Conservation (phyloP, 2,329 filamentous ascomycete species). For the Diaporthe sp. region DNA sequence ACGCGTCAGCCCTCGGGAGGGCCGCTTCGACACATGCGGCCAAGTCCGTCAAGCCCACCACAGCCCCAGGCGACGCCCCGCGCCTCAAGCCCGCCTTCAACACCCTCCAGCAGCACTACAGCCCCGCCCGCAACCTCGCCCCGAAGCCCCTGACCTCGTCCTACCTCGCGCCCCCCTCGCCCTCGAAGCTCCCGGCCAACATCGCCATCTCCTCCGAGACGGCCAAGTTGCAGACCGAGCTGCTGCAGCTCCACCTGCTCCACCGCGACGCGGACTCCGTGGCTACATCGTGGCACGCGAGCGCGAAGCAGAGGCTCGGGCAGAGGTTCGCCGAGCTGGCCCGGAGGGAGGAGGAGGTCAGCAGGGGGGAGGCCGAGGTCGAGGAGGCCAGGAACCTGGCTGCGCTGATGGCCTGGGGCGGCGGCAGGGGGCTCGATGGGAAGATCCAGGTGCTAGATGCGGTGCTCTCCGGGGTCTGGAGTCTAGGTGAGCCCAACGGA, state of each 20-base stretch:
- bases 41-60: constrained; percentile 30
- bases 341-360: constrained; percentile 47
- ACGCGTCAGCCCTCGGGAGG: constrained; percentile 13
- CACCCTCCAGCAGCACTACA: constrained; percentile 75
- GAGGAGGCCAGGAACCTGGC: constrained; percentile 62
- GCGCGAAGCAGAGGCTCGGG: constrained; percentile 61
- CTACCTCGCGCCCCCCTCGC: constrained; percentile 68
- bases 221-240: constrained; percentile 69
- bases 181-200: constrained; percentile 70
- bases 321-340: constrained; percentile 55
- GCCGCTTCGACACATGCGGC: constrained; percentile 33
- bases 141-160: constrained; percentile 71
- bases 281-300: constrained; percentile 63
- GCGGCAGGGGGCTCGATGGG: constrained; percentile 58
- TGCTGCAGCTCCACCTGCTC: constrained; percentile 73
- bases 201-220: constrained; percentile 68
- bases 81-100: constrained; percentile 67
- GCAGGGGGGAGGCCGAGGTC: constrained; percentile 51
- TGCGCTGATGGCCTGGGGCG: constrained; percentile 64
- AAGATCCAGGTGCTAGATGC: constrained; percentile 68
- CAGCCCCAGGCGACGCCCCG: constrained; percentile 40
- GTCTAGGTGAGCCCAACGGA: constrained; percentile 64
- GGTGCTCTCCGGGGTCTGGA: constrained; percentile 67
- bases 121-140: constrained; percentile 68
- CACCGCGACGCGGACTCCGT: constrained; percentile 64